A percentile compares a stretch with the other conserved stretches of the same genome.
Conservation (phyloP, 208 protist genomes). For the Leishmania mexicana region DNA sequence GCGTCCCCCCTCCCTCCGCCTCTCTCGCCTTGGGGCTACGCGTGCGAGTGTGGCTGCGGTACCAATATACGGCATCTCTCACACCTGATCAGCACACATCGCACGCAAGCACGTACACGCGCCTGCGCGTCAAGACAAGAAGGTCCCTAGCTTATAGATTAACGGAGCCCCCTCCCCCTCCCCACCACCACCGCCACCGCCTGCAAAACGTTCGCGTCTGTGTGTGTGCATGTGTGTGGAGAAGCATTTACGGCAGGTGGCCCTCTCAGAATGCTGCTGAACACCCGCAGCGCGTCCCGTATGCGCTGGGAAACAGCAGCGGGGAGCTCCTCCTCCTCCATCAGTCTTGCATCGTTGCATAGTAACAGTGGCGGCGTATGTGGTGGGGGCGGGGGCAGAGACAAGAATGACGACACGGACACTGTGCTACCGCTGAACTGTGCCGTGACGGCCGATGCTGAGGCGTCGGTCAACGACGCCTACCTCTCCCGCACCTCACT, state of each 20-base stretch:
- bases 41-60: not conserved
- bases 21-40: not conserved
- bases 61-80: not conserved
- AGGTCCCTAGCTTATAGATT: too few species aligned
- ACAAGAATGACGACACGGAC: not conserved
- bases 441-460: not conserved
- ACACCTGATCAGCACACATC: not conserved
- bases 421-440: constrained; percentile 1
- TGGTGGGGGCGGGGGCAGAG: not conserved
- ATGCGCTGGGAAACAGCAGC: not conserved
- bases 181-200: not conserved
- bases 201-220: not conserved
- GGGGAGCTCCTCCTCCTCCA: not conserved
- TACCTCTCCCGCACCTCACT: constrained; percentile 42
- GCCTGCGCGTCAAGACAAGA: not conserved
- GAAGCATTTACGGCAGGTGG: not conserved
- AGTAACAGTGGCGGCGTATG: not conserved
- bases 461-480: constrained; percentile 4
- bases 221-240: not conserved
- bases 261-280: not conserved
- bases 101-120: not conserved
- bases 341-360: not conserved
- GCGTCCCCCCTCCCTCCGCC: too few species aligned
- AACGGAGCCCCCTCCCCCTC: too few species aligned
- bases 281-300: not conserved